Evolutionary conservation across 2,329 filamentous ascomycete genomes (phyloP), one percentile per base, ranked within the genome.

Genomic region (Fusarium mundagurra): DNA sequence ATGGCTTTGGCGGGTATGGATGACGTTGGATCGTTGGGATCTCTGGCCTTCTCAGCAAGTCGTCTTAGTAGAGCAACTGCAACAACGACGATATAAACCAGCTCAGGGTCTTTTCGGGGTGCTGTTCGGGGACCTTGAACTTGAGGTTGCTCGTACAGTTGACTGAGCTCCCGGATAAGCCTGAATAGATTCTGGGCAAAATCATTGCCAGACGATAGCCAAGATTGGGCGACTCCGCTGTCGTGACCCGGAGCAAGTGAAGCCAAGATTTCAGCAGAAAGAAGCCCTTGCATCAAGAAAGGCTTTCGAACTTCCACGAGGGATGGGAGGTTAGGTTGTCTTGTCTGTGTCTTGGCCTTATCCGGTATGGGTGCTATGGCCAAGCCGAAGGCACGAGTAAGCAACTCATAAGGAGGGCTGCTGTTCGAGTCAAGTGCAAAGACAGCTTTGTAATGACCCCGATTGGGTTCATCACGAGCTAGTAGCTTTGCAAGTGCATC

Each of bases 401-500:
- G 86, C 18, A 98, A 88, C 71, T 98, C 95, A 76, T 92, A 92
- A 1, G 93, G 89, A 13, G 91, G 87, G 4, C 86, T 86, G 16
- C 90, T 88, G 22, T 85, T 85, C 12, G 91, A 88, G 77, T 97
- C 95, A 12, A 92, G 88, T 27, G 91, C 86, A 78, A 98, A 97
- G 16, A 98, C 92, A 45, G 90, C 87, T 81, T 93, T 93, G 85
- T 95, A 98, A 77, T 93, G 92, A 7, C 91, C 91, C 70, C 96
- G 88, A 78, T 99, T 99, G 0, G 96, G 96, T 76, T 98, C 96
- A 80, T 98, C 96, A 59, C 95, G 90, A 8, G 96, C 96, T 33
- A 99, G 87, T 7, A 99, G 86, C 82, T 98, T 98, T 5, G 96
- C 96, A 33, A 98, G 85, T 54, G 93, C 93, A 81, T 99, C 96